A percentile compares a stretch with the other conserved stretches of the same genome.
These are phyloP conservation scores for Salvia miltiorrhiza DNA, from an alignment of 257 asterid species.

Conservation along the genomic window DNA sequence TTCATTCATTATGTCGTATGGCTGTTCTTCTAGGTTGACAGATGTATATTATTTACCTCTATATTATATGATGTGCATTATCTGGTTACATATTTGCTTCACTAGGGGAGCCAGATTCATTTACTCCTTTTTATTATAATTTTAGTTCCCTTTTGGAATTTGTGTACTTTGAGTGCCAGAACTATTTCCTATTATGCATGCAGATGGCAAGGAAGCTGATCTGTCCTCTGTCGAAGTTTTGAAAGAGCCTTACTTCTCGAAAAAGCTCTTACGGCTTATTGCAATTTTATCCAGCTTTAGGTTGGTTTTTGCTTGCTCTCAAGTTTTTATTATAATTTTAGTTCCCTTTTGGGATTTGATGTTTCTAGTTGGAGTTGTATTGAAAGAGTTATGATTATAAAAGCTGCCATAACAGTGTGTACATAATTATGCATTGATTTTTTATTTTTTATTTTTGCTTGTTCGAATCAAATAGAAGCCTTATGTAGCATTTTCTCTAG, in stretches of 20 bases:
- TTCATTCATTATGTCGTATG: slow-evolving; percentile 10
- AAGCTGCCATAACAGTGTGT: too few relatives aligned
- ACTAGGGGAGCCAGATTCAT: slow-evolving; percentile 5
- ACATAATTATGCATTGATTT: too few relatives aligned
- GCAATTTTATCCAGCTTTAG: slow-evolving; percentile 66
- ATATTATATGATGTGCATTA: background rate
- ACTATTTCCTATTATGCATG: slow-evolving; percentile 26
- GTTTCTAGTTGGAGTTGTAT: too few relatives aligned
- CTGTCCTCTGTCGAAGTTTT: slow-evolving; percentile 56
- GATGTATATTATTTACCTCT: slow-evolving; percentile 1
- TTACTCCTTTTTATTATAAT: slow-evolving; percentile 13
- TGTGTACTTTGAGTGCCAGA: slow-evolving; percentile 6
- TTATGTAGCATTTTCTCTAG: too few relatives aligned
- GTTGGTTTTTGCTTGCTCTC: slow-evolving; percentile 38
- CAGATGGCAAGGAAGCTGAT: slow-evolving; percentile 65
- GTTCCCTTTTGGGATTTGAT: background rate
- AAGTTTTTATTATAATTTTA: slow-evolving; percentile 2
- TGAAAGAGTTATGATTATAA: background rate
- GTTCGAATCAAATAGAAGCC: too few relatives aligned
- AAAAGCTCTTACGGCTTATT: slow-evolving; percentile 73
- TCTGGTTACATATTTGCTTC: slow-evolving; percentile 9
- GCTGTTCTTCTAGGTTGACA: slow-evolving; percentile 16
- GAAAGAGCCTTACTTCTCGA: slow-evolving; percentile 81
- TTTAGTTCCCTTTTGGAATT: background rate
- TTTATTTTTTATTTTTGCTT: too few relatives aligned